Conservation (phyloP, 164 flowering plant species). For the Echeveria elegans region DNA sequence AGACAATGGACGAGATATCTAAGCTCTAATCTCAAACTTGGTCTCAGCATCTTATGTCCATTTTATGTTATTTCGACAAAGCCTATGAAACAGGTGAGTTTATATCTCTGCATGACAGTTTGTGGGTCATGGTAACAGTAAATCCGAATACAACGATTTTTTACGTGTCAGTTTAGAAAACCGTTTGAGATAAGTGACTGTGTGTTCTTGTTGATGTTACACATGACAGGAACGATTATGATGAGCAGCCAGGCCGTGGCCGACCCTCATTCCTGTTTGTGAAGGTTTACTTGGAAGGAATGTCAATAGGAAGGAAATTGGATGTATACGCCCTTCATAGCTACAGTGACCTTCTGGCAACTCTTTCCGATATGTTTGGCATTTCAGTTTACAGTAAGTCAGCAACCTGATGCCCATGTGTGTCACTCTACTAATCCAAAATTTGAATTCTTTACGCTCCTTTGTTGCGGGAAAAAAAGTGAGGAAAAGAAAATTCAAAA, state of each 20-base stretch:
- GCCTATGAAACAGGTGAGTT: neutral
- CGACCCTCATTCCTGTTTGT: slow-evolving; percentile 20
- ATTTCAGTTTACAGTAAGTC: slow-evolving; percentile 27
- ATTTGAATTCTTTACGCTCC: neutral
- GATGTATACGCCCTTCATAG: slow-evolving; percentile 28
- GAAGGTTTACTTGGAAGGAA: slow-evolving; percentile 45
- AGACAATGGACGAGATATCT: neutral
- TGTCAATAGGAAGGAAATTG: slow-evolving; percentile 37
- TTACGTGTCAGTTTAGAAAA: neutral
- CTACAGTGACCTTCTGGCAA: slow-evolving; percentile 22
- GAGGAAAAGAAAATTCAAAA: too few relatives aligned
- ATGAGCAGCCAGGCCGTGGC: neutral
- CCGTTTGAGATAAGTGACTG: neutral
- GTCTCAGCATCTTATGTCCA: neutral
- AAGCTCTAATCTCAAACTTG: neutral
- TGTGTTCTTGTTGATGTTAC: too few relatives aligned
- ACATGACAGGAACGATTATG: slow-evolving; percentile 15
- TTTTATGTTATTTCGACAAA: neutral
- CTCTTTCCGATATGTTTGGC: slow-evolving; percentile 34
- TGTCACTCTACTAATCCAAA: neutral
- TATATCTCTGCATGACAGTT: neutral
- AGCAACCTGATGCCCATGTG: neutral
- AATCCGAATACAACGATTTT: neutral
- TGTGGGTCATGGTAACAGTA: neutral
- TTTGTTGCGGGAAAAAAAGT: too few relatives aligned